Percentiles rank a stretch among this genome's conserved stretches.
Evolutionary conservation across 495 filamentous ascomycete genomes (phyloP).

Genomic region (Lasiosphaeris hirsuta): DNA sequence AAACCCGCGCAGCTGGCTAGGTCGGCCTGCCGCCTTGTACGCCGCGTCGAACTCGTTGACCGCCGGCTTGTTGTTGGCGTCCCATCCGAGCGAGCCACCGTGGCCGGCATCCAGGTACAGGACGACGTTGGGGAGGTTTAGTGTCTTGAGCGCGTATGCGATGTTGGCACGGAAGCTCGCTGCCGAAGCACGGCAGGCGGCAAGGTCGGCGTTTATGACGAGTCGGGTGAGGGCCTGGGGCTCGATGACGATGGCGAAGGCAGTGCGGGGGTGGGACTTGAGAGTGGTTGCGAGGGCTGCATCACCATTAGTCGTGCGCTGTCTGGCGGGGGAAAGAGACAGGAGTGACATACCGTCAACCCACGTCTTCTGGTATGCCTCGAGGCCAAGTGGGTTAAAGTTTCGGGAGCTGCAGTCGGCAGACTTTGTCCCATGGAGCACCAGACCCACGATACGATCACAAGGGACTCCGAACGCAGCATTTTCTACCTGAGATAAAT

Average conservation of each 20-base stretch:
- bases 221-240: slow-evolving; percentile 62
- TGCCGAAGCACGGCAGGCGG: slow-evolving; percentile 18
- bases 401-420: background rate
- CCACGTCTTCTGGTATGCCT: background rate
- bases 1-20: slow-evolving; percentile 58
- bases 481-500: no score
- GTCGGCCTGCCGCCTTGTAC: slow-evolving; percentile 53
- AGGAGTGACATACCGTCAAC: slow-evolving; percentile 3
- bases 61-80: slow-evolving; percentile 59
- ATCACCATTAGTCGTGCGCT: no score
- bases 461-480: no score
- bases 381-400: background rate
- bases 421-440: background rate
- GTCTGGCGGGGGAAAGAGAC: background rate
- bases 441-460: background rate
- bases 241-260: slow-evolving; percentile 49
- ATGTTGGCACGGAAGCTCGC: slow-evolving; percentile 49
- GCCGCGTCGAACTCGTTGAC: slow-evolving; percentile 57
- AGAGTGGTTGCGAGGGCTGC: background rate
- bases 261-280: slow-evolving; percentile 16
- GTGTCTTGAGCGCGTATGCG: slow-evolving; percentile 55
- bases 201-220: slow-evolving; percentile 47
- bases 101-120: slow-evolving; percentile 69
- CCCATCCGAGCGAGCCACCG: slow-evolving; percentile 64
- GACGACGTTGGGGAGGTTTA: slow-evolving; percentile 61